phyloP scores from a whole-genome alignment of 2,329 filamentous ascomycete genomes.

The Pseudonectria buxi region DNA sequence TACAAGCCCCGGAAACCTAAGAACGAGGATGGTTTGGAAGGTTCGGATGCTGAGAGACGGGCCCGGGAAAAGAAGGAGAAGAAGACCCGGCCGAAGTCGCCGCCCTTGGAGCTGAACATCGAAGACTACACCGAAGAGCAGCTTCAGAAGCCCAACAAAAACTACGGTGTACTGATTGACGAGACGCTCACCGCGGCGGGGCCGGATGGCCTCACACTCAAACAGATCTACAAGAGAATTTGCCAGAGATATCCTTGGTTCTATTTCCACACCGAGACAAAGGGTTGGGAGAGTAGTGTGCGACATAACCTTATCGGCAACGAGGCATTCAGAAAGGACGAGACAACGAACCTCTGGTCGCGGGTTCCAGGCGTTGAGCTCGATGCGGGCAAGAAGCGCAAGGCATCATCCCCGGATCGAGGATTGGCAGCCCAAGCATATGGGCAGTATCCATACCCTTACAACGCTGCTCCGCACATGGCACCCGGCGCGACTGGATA shows the following conservation, averaged over 20 bases:
- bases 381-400: slow-evolving; percentile 55
- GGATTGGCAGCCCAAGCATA: slow-evolving; percentile 31
- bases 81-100: slow-evolving; percentile 53
- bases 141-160: slow-evolving; percentile 55
- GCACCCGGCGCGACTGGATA: slow-evolving; percentile 26
- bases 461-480: slow-evolving; percentile 29
- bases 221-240: slow-evolving; percentile 59
- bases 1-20: slow-evolving; percentile 57
- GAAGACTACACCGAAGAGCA: slow-evolving; percentile 53
- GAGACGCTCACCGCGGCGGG: slow-evolving; percentile 50
- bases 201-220: slow-evolving; percentile 48
- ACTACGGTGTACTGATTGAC: slow-evolving; percentile 55
- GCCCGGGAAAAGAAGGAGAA: slow-evolving; percentile 54
- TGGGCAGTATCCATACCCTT: slow-evolving; percentile 30
- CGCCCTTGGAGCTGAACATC: slow-evolving; percentile 47
- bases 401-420: slow-evolving; percentile 47
- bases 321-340: slow-evolving; percentile 53
- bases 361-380: slow-evolving; percentile 52
- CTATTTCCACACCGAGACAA: slow-evolving; percentile 53
- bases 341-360: slow-evolving; percentile 49
- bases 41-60: slow-evolving; percentile 49
- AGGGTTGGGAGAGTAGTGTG: slow-evolving; percentile 62
- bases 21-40: slow-evolving; percentile 46
- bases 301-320: slow-evolving; percentile 58
- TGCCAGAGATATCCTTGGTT: slow-evolving; percentile 53